Evolutionary conservation across 2,329 filamentous ascomycete genomes (phyloP).

Genomic region (Verticillium nonalfalfae): DNA sequence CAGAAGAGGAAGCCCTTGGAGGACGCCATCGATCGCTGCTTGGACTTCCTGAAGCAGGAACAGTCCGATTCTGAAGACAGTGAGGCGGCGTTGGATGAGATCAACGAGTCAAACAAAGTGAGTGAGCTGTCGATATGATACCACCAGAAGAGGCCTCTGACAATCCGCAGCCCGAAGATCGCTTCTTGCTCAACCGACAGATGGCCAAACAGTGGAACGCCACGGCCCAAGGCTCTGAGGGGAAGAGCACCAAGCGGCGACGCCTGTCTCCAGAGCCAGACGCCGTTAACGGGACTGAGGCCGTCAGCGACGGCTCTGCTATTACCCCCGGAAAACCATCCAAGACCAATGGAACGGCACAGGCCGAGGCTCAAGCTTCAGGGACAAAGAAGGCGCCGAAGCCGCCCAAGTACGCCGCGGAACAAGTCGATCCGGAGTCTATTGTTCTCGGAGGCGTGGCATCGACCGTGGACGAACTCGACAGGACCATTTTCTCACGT

Average conservation of each 20-base stretch:
- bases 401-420: conserved; percentile 9
- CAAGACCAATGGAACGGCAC: conserved; percentile 2
- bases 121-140: conserved; percentile 10
- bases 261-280: conserved; percentile 10
- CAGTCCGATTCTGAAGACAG: conserved; percentile 48
- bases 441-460: conserved; percentile 7
- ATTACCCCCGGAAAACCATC: background rate
- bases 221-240: conserved; percentile 8
- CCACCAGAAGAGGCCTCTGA: background rate
- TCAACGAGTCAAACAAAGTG: conserved; percentile 14
- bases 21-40: conserved; percentile 76
- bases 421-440: conserved; percentile 8
- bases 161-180: conserved; percentile 22
- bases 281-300: conserved; percentile 2
- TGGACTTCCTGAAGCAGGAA: conserved; percentile 66
- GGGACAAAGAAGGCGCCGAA: conserved; percentile 7
- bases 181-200: conserved; percentile 34
- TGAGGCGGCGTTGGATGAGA: conserved; percentile 38
- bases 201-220: conserved; percentile 33
- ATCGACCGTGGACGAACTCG: conserved; percentile 2
- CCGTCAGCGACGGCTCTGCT: conserved; percentile 7
- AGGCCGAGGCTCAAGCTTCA: background rate
- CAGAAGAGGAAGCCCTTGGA: conserved; percentile 77
- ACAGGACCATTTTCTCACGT: conserved; percentile 5
- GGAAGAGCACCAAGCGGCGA: conserved; percentile 16